A percentile compares a stretch with the other conserved stretches of the same genome.
Evolutionary conservation across 768 basidiomycete genomes (phyloP).

Genomic region (Peribolospora kevripleyi): DNA sequence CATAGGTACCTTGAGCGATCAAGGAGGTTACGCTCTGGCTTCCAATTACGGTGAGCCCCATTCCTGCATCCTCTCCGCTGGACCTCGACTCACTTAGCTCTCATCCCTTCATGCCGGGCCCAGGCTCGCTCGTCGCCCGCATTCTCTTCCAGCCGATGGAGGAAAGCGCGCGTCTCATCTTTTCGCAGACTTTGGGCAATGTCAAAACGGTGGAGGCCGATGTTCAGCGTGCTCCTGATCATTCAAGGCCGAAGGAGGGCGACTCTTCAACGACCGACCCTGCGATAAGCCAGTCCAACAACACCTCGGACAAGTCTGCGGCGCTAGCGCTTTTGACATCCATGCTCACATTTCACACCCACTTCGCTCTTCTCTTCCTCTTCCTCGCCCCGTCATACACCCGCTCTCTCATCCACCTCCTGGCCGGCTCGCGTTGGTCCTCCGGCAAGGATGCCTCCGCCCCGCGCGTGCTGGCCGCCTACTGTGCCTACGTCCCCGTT

Average conservation of each 20-base stretch:
- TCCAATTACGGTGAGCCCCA: constrained; percentile 61
- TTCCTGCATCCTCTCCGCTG: background rate
- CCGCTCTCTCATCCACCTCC: constrained; percentile 36
- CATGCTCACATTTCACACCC: constrained; percentile 8
- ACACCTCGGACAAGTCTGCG: background rate
- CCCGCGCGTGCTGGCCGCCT: constrained; percentile 46
- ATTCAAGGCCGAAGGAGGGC: background rate
- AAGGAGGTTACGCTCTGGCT: constrained; percentile 86
- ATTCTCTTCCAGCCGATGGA: constrained; percentile 89
- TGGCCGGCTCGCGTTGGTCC: constrained; percentile 35
- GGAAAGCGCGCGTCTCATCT: constrained; percentile 70
- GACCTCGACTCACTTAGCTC: background rate
- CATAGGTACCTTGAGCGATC: constrained; percentile 59
- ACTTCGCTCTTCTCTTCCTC: constrained; percentile 27
- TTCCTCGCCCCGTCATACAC: constrained; percentile 56
- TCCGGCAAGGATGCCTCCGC: constrained; percentile 50
- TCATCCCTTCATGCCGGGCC: background rate
- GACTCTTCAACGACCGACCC: too few species aligned
- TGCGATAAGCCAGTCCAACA: background rate
- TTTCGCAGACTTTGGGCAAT: constrained; percentile 30
- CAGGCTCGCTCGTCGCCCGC: constrained; percentile 76
- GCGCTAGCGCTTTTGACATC: background rate
- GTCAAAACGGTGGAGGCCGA: background rate
- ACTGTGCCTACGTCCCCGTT: constrained; percentile 70
- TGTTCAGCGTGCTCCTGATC: background rate